A percentile compares a stretch with the other conserved stretches of the same genome.
phyloP scores from a whole-genome alignment of 148 eudicot species.

The Spergularia marina region DNA sequence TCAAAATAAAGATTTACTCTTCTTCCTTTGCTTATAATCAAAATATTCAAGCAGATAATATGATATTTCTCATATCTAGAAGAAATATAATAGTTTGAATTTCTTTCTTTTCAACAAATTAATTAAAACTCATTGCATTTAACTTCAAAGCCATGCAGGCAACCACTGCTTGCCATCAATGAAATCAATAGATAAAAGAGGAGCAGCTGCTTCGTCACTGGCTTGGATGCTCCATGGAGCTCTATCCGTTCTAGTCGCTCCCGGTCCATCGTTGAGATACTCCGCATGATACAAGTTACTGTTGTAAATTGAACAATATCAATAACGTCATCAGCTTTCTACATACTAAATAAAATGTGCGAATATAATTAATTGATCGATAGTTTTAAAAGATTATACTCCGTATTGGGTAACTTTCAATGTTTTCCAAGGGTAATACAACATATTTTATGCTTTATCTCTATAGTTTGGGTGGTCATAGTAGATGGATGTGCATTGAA shows the following conservation, averaged over 20 bases:
- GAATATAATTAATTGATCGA: too few species aligned
- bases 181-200: slow-evolving; percentile 51
- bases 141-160: slow-evolving; percentile 33
- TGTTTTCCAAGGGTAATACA: too few species aligned
- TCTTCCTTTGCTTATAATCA: neutral
- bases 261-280: slow-evolving; percentile 70
- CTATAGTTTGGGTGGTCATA: too few species aligned
- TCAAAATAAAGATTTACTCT: neutral
- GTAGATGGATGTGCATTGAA: too few species aligned
- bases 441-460: too few species aligned
- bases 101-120: neutral
- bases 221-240: slow-evolving; percentile 56
- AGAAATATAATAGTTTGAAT: too few species aligned
- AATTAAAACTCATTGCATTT: neutral
- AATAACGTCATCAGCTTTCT: too few species aligned
- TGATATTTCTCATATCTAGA: neutral
- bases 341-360: too few species aligned
- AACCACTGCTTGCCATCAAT: slow-evolving; percentile 74
- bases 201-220: slow-evolving; percentile 45
- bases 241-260: slow-evolving; percentile 40
- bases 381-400: too few species aligned
- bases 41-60: neutral
- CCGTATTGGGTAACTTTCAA: too few species aligned
- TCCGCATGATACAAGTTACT: slow-evolving; percentile 68
- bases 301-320: slow-evolving; percentile 19